A percentile compares a stretch with the other conserved stretches of the same genome.
phyloP scores from a whole-genome alignment of 2,329 filamentous ascomycete genomes.

The Pyrenophora tritici-repentis region DNA sequence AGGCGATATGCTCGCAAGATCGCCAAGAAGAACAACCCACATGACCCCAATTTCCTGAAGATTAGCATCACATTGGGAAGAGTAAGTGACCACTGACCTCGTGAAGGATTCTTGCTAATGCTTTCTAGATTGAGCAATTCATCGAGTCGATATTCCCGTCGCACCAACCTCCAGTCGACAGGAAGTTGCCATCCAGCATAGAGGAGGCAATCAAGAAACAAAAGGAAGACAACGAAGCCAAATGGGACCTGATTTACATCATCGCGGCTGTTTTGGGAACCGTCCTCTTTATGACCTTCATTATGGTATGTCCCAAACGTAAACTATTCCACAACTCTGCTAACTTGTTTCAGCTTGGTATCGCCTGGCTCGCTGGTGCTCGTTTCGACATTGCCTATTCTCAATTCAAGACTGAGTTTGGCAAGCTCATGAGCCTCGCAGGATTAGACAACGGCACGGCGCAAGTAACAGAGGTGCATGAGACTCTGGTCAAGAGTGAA shows the following conservation, averaged over 20 bases:
- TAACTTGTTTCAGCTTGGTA: conserved; percentile 64
- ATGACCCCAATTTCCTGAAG: conserved; percentile 87
- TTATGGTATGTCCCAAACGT: conserved; percentile 71
- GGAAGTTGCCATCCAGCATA: conserved; percentile 45
- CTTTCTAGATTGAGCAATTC: conserved; percentile 83
- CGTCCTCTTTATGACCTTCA: conserved; percentile 70
- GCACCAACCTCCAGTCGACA: conserved; percentile 67
- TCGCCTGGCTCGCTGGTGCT: conserved; percentile 80
- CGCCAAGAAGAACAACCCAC: conserved; percentile 90
- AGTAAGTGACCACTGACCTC: conserved; percentile 54
- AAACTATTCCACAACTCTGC: conserved; percentile 1
- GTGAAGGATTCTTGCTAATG: conserved; percentile 7
- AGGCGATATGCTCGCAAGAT: conserved; percentile 77
- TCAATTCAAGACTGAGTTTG: conserved; percentile 59
- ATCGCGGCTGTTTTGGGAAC: conserved; percentile 68
- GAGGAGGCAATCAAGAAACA: conserved; percentile 63
- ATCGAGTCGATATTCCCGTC: conserved; percentile 91
- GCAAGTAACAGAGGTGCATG: conserved; percentile 25
- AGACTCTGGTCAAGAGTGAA: conserved; percentile 47
- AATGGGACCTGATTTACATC: conserved; percentile 65
- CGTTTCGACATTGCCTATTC: conserved; percentile 74
- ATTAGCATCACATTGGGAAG: conserved; percentile 90
- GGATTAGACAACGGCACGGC: conserved; percentile 22
- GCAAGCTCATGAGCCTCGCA: conserved; percentile 38
- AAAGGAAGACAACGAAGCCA: conserved; percentile 58